Evolutionary conservation across 306 rosid species (phyloP).

Genomic region (Oxytropis ochrocephala): DNA sequence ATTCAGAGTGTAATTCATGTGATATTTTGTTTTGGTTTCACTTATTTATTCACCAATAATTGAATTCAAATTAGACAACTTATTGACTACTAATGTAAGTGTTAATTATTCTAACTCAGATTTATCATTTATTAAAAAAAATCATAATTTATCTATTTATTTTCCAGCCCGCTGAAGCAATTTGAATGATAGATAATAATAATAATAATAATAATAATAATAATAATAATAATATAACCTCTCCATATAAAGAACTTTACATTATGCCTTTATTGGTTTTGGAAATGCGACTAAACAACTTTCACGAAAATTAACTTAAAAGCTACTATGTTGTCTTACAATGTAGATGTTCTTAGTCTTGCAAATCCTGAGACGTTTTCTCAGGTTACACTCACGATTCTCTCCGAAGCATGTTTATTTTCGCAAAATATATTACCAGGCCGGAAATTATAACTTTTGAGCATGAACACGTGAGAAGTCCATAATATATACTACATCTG

Average conservation of each 20-base stretch:
- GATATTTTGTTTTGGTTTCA: constrained; percentile 22
- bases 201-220: too few relatives aligned
- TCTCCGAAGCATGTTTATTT: background rate
- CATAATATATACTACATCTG: too few relatives aligned
- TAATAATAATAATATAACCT: too few relatives aligned
- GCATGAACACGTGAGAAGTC: constrained; percentile 1
- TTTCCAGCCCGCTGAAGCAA: background rate
- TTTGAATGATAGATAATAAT: background rate
- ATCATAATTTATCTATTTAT: background rate
- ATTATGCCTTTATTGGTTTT: background rate
- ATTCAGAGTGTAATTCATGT: too few relatives aligned
- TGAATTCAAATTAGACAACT: constrained; percentile 70
- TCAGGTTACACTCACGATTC: background rate
- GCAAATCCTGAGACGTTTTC: background rate
- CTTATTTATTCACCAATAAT: constrained; percentile 26
- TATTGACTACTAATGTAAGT: too few relatives aligned
- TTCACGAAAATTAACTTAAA: too few relatives aligned
- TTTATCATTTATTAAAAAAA: background rate
- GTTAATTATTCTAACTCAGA: background rate
- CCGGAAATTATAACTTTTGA: background rate
- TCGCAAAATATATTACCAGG: background rate
- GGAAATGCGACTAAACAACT: too few relatives aligned
- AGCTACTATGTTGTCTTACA: background rate
- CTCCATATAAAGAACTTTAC: background rate
- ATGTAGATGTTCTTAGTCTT: background rate